A percentile compares a stretch with the other conserved stretches of the same genome.
These are phyloP conservation scores for Podospora conica DNA, from an alignment of 495 filamentous ascomycete genomes.

Conservation along the genomic window DNA sequence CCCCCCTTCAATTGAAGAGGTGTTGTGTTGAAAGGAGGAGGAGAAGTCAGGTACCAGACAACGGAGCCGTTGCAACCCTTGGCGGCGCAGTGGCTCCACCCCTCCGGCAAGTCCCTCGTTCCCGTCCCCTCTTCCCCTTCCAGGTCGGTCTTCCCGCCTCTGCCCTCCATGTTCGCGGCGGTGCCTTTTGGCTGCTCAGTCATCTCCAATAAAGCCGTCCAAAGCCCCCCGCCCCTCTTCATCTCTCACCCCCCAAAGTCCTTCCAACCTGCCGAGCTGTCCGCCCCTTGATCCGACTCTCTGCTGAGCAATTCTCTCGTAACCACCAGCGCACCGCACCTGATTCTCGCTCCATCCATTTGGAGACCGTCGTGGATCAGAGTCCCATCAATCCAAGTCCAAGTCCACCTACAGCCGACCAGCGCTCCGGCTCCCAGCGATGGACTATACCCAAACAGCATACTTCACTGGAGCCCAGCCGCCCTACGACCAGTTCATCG, in stretches of 20 bases:
- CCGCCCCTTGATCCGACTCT: neutral
- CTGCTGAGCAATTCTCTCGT: neutral
- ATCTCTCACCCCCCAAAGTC: neutral
- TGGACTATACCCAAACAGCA: conserved; percentile 40
- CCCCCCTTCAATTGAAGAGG: neutral
- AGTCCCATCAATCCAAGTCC: neutral
- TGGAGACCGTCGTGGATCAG: neutral
- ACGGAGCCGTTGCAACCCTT: neutral
- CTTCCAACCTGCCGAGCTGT: neutral
- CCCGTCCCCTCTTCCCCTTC: neutral
- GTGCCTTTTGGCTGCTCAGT: neutral
- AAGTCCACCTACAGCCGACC: neutral
- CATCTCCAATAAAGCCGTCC: neutral
- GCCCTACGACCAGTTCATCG: conserved; percentile 48
- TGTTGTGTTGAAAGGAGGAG: neutral
- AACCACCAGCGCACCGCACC: neutral
- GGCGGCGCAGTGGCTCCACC: neutral
- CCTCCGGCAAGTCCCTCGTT: neutral
- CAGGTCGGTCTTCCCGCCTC: neutral
- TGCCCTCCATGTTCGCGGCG: neutral
- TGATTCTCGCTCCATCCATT: neutral
- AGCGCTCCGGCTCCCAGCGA: conserved; percentile 14
- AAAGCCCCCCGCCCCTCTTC: neutral
- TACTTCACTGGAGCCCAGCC: conserved; percentile 45
- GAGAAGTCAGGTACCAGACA: neutral